Conservation (phyloP, 805 yeast genomes). For the Starmera dryadoides region DNA sequence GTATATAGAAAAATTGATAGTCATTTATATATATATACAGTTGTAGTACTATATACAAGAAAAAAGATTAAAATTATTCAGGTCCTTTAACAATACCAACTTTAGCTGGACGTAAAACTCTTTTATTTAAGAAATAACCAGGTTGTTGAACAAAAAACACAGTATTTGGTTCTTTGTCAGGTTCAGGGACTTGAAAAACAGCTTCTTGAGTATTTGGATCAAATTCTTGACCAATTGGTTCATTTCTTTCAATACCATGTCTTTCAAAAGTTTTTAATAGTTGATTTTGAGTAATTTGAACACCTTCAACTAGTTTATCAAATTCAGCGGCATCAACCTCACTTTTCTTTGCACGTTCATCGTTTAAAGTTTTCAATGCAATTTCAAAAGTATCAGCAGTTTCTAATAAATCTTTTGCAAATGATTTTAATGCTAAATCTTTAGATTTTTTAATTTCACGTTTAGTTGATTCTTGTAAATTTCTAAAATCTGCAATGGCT, state of each 20-base stretch:
- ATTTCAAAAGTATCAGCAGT: conserved; percentile 23
- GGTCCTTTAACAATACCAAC: conserved; percentile 45
- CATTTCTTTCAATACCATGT: conserved; percentile 44
- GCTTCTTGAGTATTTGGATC: conserved; percentile 52
- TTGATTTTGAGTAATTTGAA: conserved; percentile 39
- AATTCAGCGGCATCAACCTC: conserved; percentile 28
- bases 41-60: background rate
- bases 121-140: conserved; percentile 42
- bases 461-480: conserved; percentile 22
- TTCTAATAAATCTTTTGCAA: conserved; percentile 22
- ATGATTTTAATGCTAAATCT: conserved; percentile 21
- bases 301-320: conserved; percentile 44
- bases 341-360: conserved; percentile 16
- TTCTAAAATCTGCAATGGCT: conserved; percentile 23
- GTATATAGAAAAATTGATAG: background rate
- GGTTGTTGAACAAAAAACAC: conserved; percentile 48
- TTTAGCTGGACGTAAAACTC: conserved; percentile 52
- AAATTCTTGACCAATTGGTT: conserved; percentile 40
- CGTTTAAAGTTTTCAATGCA: conserved; percentile 18
- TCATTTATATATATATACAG: background rate
- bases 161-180: conserved; percentile 47
- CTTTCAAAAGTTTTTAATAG: conserved; percentile 41
- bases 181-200: conserved; percentile 43
- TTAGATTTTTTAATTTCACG: conserved; percentile 22
- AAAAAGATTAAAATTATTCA: conserved; percentile 9